Base-by-base conservation (phyloP, 768 basidiomycete species). In the Amanita fuliginea region DNA sequence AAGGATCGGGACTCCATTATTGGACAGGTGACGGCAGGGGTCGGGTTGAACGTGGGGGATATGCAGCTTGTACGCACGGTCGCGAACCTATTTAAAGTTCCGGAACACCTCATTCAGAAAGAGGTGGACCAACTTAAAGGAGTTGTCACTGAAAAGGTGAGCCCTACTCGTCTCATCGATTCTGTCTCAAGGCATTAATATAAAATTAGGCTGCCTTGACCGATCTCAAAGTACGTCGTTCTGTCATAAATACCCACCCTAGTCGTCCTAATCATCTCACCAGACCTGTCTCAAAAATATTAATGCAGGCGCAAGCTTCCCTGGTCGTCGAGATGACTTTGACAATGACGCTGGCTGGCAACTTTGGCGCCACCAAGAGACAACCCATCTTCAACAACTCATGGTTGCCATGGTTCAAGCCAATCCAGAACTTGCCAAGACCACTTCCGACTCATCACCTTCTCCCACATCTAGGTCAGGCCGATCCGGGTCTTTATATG, bases 241-340 rank as follows among this genome's bases (percentile, higher is more conserved):
- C n/a, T 8, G 44, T 13, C 4, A 30, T 19, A 14, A 91, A n/a
- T 37, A n/a, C 10, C 42, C 32, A n/a, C 18, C 34, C n/a, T 34
- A 33, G 16, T 22, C n/a, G n/a, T n/a, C 60, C 30, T 30, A 9
- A 9, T 8, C 10, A 18, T 26, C 49, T 33, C 22, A 56, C 13
- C 53, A 93, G 87, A 87, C 86, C 32, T 93, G 87, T 60, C 69
- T 97, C 47, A 95, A 95, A 69, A 88, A 91, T 55, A 86, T 97
- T 60, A 88, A 85, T 47, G 83, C 86, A 11, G 86, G 89, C 21
- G 73, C 76, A 10, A 68, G 85, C 1, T 94, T 94, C 60, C 92
- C 93, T 1, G 90, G 87, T 16, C 77, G 83, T 45, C 74, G 86
- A 55, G 83, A 89, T 54, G 93, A 98, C 62, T 98, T 97, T 59